Percentiles rank a stretch among this genome's conserved stretches.
Evolutionary conservation across 441 rosid genomes (phyloP).

Genomic region (Metrosideros polymorpha): DNA sequence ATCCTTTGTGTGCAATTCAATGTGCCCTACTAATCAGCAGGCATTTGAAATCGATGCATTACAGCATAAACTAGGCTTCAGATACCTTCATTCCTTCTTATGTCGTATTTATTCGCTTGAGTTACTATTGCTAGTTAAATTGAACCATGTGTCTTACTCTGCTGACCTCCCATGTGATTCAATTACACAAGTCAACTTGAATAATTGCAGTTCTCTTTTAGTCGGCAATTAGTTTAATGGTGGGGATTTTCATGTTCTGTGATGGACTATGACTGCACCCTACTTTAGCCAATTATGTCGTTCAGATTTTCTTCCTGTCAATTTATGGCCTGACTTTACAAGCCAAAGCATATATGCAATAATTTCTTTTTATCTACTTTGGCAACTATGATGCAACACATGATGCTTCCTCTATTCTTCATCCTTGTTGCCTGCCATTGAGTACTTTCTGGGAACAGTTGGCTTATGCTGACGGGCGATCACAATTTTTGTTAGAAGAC

Average conservation of each 20-base stretch:
- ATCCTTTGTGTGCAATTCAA: constrained; percentile 35
- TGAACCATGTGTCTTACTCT: background rate
- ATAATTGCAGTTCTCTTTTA: background rate
- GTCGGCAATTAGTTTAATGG: background rate
- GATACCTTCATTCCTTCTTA: background rate
- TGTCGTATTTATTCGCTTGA: background rate
- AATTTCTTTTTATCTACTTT: background rate
- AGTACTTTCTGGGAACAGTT: background rate
- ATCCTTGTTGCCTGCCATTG: background rate
- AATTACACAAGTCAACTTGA: background rate
- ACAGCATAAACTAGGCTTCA: background rate
- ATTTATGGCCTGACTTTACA: background rate
- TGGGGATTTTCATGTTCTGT: background rate
- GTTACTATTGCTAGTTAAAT: background rate
- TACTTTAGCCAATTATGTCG: background rate
- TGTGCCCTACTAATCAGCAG: background rate
- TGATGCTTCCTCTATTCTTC: background rate
- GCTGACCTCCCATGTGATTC: background rate
- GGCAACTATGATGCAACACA: background rate
- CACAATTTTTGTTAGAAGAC: background rate
- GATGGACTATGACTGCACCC: background rate
- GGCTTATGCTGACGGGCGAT: background rate
- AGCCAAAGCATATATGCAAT: background rate
- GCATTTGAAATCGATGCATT: background rate
- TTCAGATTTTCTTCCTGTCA: background rate